A percentile compares a stretch with the other conserved stretches of the same genome.
These are phyloP conservation scores for Chlamydomonas reinhardtii DNA, from an alignment of 163 green algal species.

Conservation along the genomic window DNA sequence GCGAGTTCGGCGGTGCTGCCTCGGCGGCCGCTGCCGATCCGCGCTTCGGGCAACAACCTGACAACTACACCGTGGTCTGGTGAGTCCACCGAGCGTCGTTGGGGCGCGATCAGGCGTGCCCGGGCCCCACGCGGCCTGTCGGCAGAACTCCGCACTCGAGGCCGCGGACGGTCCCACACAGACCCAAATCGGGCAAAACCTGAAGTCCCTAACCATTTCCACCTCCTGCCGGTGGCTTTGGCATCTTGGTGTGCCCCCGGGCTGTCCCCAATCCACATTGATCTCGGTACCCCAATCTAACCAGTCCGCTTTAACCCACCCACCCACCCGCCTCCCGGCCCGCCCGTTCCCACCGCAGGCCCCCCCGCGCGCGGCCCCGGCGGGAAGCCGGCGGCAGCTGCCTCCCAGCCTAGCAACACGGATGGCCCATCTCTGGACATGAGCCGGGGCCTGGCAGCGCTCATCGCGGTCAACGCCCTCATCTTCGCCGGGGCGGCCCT, in stretches of 20 bases:
- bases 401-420: too few relatives aligned
- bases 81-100: background rate
- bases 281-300: too few relatives aligned
- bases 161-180: background rate
- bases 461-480: conserved; percentile 16
- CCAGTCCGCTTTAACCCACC: background rate
- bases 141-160: too few relatives aligned
- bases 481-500: conserved; percentile 28
- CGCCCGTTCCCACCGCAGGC: background rate
- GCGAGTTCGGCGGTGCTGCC: too few relatives aligned
- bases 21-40: too few relatives aligned
- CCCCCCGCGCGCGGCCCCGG: background rate
- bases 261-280: too few relatives aligned
- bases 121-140: too few relatives aligned
- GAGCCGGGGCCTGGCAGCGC: conserved; percentile 9
- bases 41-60: background rate
- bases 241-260: too few relatives aligned
- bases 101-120: too few relatives aligned
- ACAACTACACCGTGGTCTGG: conserved; percentile 12
- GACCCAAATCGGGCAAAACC: background rate
- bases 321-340: background rate
- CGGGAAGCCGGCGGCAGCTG: too few relatives aligned
- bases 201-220: too few relatives aligned
- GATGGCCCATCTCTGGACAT: conserved; percentile 42
- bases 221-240: too few relatives aligned